Base-by-base conservation (phyloP, 129 eudicot species). In the Lonicera japonica region DNA sequence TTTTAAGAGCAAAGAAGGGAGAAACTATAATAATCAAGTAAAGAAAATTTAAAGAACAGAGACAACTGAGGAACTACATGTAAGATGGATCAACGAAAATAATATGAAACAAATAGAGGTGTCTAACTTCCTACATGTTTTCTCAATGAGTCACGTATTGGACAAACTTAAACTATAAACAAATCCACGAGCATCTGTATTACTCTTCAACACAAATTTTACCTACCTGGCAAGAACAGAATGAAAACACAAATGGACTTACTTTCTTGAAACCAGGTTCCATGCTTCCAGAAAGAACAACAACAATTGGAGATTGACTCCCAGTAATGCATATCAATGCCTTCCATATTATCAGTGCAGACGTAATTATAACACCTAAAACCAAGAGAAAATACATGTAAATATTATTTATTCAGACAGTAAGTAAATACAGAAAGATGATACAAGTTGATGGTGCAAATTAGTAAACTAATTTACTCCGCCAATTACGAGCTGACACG, bases 281-380 rank as follows among this genome's bases (percentile, higher is more conserved):
- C 97, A 91, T 91, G 80, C 97, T 91, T 68, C 79, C 97, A n/a
- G 88, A 74, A 78, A 91, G 94, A 54, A 82, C 95, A 14, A 91
- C 95, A 25, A 91, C 97, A 24, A 87, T 86, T 47, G 95, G 97
- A 45, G 95, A 91, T 68, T 84, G 95, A 12, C 88, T 86, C 29
- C 97, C 95, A 47, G 90, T 87, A 21, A 87, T 65, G 61, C 87
- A 82, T 84, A 81, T 82, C 72, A 87, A 78, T 43, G 68, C 52
- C 69, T 91, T 91, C 97, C 97, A 91, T 79, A 87, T 77, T 23
- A 91, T 80, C 58, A 87, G 71, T 62, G 95, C 97, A 66, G 90
- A 75, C 39, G 94, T 71, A 55, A 84, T 78, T 18, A 91, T 73
- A 89, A 91, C 61, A 56, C 97, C 97, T 90, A 67, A 50, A 72